Base-by-base conservation (phyloP, 257 asterid genomes). In the Penstemon davidsonii region DNA sequence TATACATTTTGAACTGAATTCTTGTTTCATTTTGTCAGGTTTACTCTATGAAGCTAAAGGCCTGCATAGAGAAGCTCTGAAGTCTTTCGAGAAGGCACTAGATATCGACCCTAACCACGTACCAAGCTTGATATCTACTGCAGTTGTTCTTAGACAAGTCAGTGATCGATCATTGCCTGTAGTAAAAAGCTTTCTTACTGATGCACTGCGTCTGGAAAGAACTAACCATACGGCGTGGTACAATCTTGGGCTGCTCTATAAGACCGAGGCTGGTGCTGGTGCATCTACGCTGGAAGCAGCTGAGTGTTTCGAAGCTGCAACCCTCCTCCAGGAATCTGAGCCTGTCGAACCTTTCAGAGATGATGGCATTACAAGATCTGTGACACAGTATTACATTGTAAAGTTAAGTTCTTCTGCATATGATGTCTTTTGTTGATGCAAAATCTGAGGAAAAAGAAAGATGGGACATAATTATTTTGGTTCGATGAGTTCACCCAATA, bases 241-340 rank as follows among this genome's bases (percentile, higher is more conserved):
- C 83, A 83, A 86, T 82, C 96, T 92, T 4, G 98, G 98, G 41
- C 76, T 92, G 54, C 80, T 92, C 38, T 83, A 84, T 80, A 89
- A 83, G 84, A 70, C 62, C 11, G 89, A 81, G 57, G 66, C 40
- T 25, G 71, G 79, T 5, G 66, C 75, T 25, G 71, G 79, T 5
- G 66, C 75, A 19, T 81, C 81, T 13, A 73, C 80, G 9, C 37
- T 74, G 11, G 90, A 88, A 64, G 98, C 96, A 5, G 96, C 82
- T 0, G 94, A 89, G 73, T 92, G 98, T 72, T 92, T 92, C n/a
- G 92, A 87, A 81, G 98, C 98, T 74, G 98, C 98, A 18, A 83
- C 89, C 13, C 55, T 83, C 71, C 88, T 92, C 62, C 89, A 87
- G 73, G 98, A 92, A 76, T 73, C 96, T 39, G 91, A 86, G 60